Conservation (phyloP, 441 rosid genomes). For the Adansonia madagascariensis region DNA sequence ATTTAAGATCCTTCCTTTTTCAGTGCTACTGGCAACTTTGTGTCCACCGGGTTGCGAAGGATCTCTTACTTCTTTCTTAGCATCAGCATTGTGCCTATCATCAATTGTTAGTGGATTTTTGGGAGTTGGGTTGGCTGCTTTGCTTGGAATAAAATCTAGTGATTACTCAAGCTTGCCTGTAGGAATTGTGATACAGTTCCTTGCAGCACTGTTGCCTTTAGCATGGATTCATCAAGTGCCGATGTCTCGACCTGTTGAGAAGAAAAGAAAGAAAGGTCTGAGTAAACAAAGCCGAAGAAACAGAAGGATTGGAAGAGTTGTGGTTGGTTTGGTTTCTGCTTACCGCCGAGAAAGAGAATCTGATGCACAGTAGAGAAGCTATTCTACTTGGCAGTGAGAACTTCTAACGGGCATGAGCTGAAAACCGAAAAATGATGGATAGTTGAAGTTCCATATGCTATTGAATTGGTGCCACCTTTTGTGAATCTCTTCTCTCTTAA, state of each 20-base stretch:
- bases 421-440: neutral
- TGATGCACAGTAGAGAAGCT: constrained; percentile 41
- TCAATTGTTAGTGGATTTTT: constrained; percentile 64
- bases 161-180: constrained; percentile 60
- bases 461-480: neutral
- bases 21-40: constrained; percentile 56
- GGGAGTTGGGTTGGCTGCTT: constrained; percentile 72
- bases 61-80: constrained; percentile 74
- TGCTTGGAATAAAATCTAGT: constrained; percentile 57
- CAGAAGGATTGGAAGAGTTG: constrained; percentile 63
- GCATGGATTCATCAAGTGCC: constrained; percentile 60
- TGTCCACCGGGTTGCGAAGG: constrained; percentile 88
- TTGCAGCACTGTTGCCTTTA: constrained; percentile 67
- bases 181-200: constrained; percentile 64
- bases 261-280: constrained; percentile 46
- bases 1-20: constrained; percentile 77
- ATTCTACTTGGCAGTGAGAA: neutral
- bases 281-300: constrained; percentile 59
- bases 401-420: neutral
- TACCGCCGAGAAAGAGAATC: constrained; percentile 64
- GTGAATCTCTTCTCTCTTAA: constrained; percentile 12
- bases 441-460: constrained; percentile 1
- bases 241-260: constrained; percentile 43
- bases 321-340: constrained; percentile 38
- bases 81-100: constrained; percentile 68